A percentile compares a stretch with the other conserved stretches of the same genome.
Evolutionary conservation across 1,139 yeast genomes (phyloP).

Genomic region (Candida sanyaensis): DNA sequence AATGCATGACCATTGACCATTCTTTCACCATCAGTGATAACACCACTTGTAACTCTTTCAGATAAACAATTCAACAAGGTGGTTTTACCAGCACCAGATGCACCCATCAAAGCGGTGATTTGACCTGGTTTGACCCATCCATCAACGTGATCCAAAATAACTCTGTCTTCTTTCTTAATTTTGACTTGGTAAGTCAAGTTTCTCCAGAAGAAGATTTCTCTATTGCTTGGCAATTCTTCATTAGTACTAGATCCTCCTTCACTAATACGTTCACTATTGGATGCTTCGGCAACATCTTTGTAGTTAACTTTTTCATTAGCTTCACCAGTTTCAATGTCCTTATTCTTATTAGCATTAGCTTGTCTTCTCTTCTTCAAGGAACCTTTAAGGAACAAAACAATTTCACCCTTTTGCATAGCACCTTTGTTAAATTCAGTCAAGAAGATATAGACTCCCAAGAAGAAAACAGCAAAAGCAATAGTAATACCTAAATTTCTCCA

Average conservation of each 20-base stretch:
- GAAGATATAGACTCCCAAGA: slow-evolving; percentile 54
- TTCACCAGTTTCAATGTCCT: slow-evolving; percentile 12
- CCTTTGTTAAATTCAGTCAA: slow-evolving; percentile 72
- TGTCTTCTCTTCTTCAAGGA: slow-evolving; percentile 33
- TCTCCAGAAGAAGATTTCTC: slow-evolving; percentile 75
- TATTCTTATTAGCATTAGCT: neutral
- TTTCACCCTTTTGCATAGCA: slow-evolving; percentile 84
- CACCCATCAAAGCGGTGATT: slow-evolving; percentile 31
- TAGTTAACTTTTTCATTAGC: slow-evolving; percentile 13
- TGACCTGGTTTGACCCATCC: slow-evolving; percentile 55
- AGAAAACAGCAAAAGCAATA: slow-evolving; percentile 56
- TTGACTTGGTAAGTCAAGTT: slow-evolving; percentile 74
- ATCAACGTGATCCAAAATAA: slow-evolving; percentile 67
- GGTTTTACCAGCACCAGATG: slow-evolving; percentile 38
- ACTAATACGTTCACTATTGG: slow-evolving; percentile 12
- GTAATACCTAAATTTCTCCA: slow-evolving; percentile 88
- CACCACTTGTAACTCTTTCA: slow-evolving; percentile 35
- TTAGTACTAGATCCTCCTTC: slow-evolving; percentile 1
- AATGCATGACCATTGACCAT: slow-evolving; percentile 35
- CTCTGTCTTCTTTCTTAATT: slow-evolving; percentile 63
- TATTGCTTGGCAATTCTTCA: slow-evolving; percentile 11
- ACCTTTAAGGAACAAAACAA: slow-evolving; percentile 69
- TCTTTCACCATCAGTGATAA: slow-evolving; percentile 33
- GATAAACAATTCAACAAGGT: slow-evolving; percentile 34
- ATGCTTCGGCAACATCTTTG: slow-evolving; percentile 9